These are phyloP conservation scores for Triangularia verruculosa DNA, from an alignment of 2,329 filamentous ascomycete genomes.

Conservation along the genomic window DNA sequence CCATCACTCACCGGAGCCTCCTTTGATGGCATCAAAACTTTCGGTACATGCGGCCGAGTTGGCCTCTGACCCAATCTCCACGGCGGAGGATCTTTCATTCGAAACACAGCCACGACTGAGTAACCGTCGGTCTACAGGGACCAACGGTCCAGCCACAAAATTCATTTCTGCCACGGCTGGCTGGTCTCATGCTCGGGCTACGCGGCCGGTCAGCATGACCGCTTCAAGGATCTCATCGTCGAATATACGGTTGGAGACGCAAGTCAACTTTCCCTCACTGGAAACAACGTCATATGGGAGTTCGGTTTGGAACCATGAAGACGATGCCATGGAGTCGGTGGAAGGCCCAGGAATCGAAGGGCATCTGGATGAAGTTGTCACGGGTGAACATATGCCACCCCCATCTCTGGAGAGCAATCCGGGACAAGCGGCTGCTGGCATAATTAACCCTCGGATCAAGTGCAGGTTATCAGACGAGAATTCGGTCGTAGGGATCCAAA, in stretches of 20 bases:
- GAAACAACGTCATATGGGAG: not conserved
- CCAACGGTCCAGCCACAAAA: not conserved
- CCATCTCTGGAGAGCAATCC: not conserved
- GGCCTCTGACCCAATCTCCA: not conserved
- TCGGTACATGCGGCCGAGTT: not conserved
- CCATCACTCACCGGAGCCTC: not conserved
- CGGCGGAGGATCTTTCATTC: not conserved
- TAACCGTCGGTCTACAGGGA: not conserved
- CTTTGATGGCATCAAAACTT: not conserved
- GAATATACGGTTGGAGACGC: not conserved
- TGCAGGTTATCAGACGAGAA: not conserved
- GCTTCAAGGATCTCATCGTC: not conserved
- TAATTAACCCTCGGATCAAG: not conserved
- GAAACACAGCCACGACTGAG: not conserved
- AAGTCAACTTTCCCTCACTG: not conserved
- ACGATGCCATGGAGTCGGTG: not conserved
- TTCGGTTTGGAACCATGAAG: not conserved
- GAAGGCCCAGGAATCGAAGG: not conserved
- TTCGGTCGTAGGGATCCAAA: not conserved
- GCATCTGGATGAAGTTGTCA: not conserved
- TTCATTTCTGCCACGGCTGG: not conserved
- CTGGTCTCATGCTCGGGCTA: not conserved
- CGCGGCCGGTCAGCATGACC: not conserved
- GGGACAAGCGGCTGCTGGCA: not conserved
- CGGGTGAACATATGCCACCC: not conserved